phyloP scores from a whole-genome alignment of 1,139 yeast genomes.

The Lizanozyma gosingica region DNA sequence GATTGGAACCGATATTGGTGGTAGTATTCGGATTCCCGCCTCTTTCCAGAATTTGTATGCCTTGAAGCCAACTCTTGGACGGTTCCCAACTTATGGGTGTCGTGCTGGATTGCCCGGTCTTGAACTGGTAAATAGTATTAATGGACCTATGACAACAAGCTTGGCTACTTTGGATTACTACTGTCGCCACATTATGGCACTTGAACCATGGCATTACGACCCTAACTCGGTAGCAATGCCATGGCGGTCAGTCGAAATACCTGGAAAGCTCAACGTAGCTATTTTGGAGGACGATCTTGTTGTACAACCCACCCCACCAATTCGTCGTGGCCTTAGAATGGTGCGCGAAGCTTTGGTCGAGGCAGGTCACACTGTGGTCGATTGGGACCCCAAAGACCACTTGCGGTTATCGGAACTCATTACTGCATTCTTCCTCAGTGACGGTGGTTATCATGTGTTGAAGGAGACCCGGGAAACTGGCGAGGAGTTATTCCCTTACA shows the following conservation, averaged over 20 bases:
- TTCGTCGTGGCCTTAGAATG: conserved; percentile 18
- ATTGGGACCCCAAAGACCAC: conserved; percentile 26
- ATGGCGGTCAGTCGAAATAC: conserved; percentile 18
- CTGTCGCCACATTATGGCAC: conserved; percentile 17
- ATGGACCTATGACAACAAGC: conserved; percentile 23
- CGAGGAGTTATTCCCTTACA: conserved; percentile 35
- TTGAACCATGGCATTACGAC: conserved; percentile 25
- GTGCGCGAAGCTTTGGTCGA: conserved; percentile 14
- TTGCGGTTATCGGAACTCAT: conserved; percentile 15
- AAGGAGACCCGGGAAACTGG: conserved; percentile 28
- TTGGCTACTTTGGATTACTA: conserved; percentile 21
- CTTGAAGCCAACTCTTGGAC: conserved; percentile 38
- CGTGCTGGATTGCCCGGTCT: conserved; percentile 52
- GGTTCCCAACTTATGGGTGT: conserved; percentile 42
- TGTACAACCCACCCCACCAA: conserved; percentile 32
- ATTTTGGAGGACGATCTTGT: conserved; percentile 22
- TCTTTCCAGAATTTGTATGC: conserved; percentile 41
- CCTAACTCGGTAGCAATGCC: conserved; percentile 23
- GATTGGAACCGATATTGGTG: conserved; percentile 52
- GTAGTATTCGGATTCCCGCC: conserved; percentile 44
- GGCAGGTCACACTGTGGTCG: conserved; percentile 27
- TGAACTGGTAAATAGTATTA: conserved; percentile 26
- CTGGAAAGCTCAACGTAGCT: conserved; percentile 22
- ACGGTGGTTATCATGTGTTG: conserved; percentile 21
- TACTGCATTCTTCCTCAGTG: conserved; percentile 20